A percentile compares a stretch with the other conserved stretches of the same genome.
These are phyloP conservation scores for Kodamaea laetipori DNA, from an alignment of 805 yeast species.

Conservation along the genomic window DNA sequence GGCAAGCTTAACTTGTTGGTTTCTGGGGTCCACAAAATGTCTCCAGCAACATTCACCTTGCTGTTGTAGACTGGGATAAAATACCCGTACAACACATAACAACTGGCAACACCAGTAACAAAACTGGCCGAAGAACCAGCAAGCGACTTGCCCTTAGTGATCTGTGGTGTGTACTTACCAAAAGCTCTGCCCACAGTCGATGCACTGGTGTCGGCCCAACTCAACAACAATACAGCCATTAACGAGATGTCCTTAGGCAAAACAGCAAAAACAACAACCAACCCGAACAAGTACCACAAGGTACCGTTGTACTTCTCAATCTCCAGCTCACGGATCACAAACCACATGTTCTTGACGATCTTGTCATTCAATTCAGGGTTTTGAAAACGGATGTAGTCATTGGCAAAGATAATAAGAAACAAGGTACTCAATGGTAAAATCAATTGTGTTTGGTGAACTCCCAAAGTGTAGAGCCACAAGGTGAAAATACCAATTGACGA, in stretches of 20 bases:
- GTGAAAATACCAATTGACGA: slow-evolving; percentile 87
- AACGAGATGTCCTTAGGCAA: slow-evolving; percentile 82
- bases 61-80: slow-evolving; percentile 63
- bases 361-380: slow-evolving; percentile 61
- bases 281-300: slow-evolving; percentile 82
- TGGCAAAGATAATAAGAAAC: slow-evolving; percentile 54
- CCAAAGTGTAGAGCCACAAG: slow-evolving; percentile 66
- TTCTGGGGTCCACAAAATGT: slow-evolving; percentile 66
- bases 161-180: slow-evolving; percentile 81
- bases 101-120: slow-evolving; percentile 64
- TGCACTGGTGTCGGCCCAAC: slow-evolving; percentile 99
- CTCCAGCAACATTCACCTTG: slow-evolving; percentile 53
- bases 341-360: slow-evolving; percentile 71
- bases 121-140: slow-evolving; percentile 93
- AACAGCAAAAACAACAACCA: slow-evolving; percentile 64
- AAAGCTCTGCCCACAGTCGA: slow-evolving; percentile 86
- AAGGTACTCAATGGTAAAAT: slow-evolving; percentile 58
- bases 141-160: slow-evolving; percentile 73
- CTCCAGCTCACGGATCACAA: slow-evolving; percentile 84
- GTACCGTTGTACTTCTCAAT: slow-evolving; percentile 76
- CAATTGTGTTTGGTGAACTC: slow-evolving; percentile 57
- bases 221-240: slow-evolving; percentile 73
- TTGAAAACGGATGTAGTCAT: slow-evolving; percentile 70
- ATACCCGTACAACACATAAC: slow-evolving; percentile 69
- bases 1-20: slow-evolving; percentile 58